Evolutionary conservation across 305 asterid genomes (phyloP).

Genomic region (Fraxinus paxiana): DNA sequence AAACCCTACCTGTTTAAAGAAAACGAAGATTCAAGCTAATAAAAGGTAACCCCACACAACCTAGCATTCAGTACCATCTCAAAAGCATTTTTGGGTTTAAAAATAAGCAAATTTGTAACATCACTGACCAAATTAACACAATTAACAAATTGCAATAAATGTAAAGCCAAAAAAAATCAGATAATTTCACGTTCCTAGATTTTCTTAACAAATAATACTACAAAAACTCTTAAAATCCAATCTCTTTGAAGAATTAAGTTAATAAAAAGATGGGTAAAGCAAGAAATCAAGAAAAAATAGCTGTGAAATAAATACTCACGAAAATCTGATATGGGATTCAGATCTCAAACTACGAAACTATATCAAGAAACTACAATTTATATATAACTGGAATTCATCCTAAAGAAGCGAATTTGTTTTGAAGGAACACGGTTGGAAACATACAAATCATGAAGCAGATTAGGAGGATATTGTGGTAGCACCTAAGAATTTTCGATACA

Average conservation of each 20-base stretch:
- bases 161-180: not conserved
- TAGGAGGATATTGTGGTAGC: too few species aligned
- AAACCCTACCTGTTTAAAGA: conserved; percentile 20
- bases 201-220: not conserved
- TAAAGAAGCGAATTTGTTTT: not conserved
- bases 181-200: not conserved
- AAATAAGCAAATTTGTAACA: not conserved
- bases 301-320: not conserved
- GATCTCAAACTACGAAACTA: not conserved
- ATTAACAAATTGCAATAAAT: not conserved
- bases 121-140: not conserved
- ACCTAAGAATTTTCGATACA: too few species aligned
- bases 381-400: not conserved
- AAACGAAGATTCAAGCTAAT: not conserved
- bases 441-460: too few species aligned
- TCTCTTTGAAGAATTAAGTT: not conserved
- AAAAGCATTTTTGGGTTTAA: not conserved
- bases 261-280: not conserved
- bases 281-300: not conserved
- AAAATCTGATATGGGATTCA: not conserved
- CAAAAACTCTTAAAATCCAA: not conserved
- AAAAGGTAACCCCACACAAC: not conserved
- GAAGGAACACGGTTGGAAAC: not conserved
- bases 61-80: not conserved
- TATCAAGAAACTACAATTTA: not conserved